Conservation (phyloP, 2,329 filamentous ascomycete genomes). For the Drechslera avenae region DNA sequence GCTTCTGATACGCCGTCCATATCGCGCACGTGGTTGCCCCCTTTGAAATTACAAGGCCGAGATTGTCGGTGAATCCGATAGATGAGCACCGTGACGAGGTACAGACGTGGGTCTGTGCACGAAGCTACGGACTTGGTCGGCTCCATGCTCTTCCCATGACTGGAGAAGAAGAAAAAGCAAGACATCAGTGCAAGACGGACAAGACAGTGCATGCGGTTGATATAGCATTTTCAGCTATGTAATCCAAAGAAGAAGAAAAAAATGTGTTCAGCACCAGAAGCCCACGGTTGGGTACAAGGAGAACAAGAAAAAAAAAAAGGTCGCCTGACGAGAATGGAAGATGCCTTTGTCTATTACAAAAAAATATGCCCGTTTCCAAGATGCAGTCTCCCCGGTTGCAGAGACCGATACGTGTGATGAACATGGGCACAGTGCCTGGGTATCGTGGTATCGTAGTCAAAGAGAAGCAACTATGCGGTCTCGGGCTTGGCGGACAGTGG, state of each 20-base stretch:
- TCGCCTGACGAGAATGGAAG: conserved; percentile 7
- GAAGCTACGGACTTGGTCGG: conserved; percentile 11
- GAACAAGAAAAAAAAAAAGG: background rate
- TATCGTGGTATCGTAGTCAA: conserved; percentile 17
- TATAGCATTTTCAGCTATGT: conserved; percentile 15
- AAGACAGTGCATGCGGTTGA: background rate
- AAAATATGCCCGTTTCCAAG: conserved; percentile 7
- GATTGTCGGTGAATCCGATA: conserved; percentile 11
- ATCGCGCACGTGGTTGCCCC: background rate
- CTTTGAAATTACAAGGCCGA: background rate
- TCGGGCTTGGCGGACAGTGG: conserved; percentile 31
- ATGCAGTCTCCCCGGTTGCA: conserved; percentile 7
- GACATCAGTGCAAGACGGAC: background rate
- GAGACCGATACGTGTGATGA: conserved; percentile 7
- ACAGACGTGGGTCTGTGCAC: conserved; percentile 13
- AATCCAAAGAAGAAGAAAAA: conserved; percentile 11
- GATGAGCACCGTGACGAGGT: conserved; percentile 3
- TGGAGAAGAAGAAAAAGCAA: background rate
- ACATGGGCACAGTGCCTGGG: conserved; percentile 14
- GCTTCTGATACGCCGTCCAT: conserved; percentile 23
- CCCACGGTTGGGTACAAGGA: background rate
- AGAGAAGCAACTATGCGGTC: conserved; percentile 12
- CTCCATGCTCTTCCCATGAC: background rate
- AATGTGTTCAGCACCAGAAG: conserved; percentile 5
- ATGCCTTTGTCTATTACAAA: conserved; percentile 10